Base-by-base conservation (phyloP, 495 filamentous ascomycete species). In the Eremomyces bilateralis region DNA sequence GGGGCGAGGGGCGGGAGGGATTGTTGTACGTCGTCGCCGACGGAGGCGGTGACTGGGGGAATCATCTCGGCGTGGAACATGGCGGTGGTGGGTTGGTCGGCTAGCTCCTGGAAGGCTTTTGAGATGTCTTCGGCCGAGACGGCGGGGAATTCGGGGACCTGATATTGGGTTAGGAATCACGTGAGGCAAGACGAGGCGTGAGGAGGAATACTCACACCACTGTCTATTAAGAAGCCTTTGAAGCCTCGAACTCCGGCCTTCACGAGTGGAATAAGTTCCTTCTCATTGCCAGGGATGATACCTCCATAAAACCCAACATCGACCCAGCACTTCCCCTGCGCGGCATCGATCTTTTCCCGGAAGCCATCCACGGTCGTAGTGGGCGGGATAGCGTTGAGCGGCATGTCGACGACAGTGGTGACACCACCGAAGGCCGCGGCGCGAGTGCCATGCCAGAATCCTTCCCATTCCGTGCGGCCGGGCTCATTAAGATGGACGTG, bases 1-100 rank as follows among this genome's bases (percentile, higher is more conserved):
- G 80, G 84, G 12, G 63, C 71, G 11, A 73, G 54, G 4, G 82
- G 84, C 20, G 82, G 33, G 0, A 66, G 57, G 0, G 81, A 81
- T 29, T 49, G 56, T 44, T 81, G 79, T 10, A 77, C 74, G 12
- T 69, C 67, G 49, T 90, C 80, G 29, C 80, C 78, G 8, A 83
- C 76, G 0, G 81, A 83, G 41, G 70, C 69, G 29, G 79, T 59
- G 40, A 83, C 76, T 2, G 85, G 83, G 1, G 88, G 88, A 15
- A 92, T 72, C 83, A 93, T 94, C 56, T 97, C 88, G 15, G 88
- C 88, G 47, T 97, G 88, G 58, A 97, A 97, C 85, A 97, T 94
- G 29, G 95, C 61, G 0, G 80, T 85, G 12, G 88, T 97, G 29
- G 79, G 64, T 24, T 65, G 57, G 42, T 78, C 71, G 25, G 73